A percentile compares a stretch with the other conserved stretches of the same genome.
Evolutionary conservation across 2,329 filamentous ascomycete genomes (phyloP).

Genomic region (Beauveria sp.): DNA sequence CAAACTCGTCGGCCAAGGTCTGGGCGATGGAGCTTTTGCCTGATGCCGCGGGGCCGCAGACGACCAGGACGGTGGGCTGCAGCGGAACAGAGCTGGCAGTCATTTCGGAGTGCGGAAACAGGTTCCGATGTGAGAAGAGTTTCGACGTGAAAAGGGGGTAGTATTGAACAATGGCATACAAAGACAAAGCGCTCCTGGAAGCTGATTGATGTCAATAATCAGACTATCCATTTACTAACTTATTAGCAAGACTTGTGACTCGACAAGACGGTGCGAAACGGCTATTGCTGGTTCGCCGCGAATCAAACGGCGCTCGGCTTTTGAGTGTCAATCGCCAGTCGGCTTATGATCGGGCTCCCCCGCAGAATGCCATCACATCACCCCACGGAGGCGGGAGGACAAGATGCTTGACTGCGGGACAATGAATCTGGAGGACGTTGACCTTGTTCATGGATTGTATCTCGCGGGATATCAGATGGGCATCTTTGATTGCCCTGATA

Average conservation of each 20-base stretch:
- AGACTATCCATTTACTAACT: too few relatives aligned
- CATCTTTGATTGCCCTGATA: not conserved
- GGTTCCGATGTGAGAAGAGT: not conserved
- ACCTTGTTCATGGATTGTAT: not conserved
- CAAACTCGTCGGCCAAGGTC: slow-evolving; percentile 1
- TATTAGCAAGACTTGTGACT: too few relatives aligned
- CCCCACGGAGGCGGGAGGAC: slow-evolving; percentile 2
- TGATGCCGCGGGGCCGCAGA: slow-evolving; percentile 10
- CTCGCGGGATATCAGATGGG: not conserved
- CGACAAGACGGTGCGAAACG: too few relatives aligned
- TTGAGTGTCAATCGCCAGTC: not conserved
- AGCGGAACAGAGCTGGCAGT: not conserved
- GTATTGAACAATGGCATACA: not conserved
- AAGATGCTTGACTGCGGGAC: not conserved
- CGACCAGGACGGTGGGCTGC: slow-evolving; percentile 5
- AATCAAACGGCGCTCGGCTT: slow-evolving; percentile 2
- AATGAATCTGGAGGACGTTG: not conserved
- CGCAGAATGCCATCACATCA: not conserved
- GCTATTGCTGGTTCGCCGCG: not conserved
- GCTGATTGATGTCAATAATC: not conserved
- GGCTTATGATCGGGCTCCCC: slow-evolving; percentile 1
- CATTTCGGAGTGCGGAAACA: not conserved
- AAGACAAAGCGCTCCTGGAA: not conserved
- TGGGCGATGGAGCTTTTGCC: slow-evolving; percentile 10
- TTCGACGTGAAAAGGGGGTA: not conserved